Percentiles rank a stretch among this genome's conserved stretches.
phyloP scores from a whole-genome alignment of 495 filamentous ascomycete species.

The Trichocladium antarcticum region DNA sequence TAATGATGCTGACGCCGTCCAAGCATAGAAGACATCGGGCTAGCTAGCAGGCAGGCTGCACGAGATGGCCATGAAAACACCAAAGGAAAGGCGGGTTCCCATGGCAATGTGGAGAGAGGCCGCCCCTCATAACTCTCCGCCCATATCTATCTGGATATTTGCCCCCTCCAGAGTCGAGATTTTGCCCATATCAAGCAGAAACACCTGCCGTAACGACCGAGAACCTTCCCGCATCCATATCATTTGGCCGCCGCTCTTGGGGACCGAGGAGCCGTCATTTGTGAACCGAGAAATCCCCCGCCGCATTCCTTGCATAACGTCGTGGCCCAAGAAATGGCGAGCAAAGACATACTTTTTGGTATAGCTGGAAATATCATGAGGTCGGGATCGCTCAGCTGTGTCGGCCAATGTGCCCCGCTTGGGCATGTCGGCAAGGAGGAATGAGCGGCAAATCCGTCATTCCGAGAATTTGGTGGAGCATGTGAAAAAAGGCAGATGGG shows the following conservation, averaged over 20 bases:
- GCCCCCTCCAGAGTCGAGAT: conserved; percentile 4
- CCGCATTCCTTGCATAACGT: conserved; percentile 13
- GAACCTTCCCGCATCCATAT: conserved; percentile 6
- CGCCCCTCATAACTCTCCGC: not conserved
- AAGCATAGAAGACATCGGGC: not conserved
- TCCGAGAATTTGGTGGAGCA: not conserved
- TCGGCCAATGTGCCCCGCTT: not conserved
- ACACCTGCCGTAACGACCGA: conserved; percentile 6
- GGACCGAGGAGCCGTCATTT: not conserved
- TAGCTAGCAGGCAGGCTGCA: conserved; percentile 2
- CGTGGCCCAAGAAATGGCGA: conserved; percentile 9
- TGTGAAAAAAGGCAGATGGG: not conserved
- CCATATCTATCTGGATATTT: conserved; percentile 1
- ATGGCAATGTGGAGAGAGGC: not conserved
- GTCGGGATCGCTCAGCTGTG: conserved; percentile 1
- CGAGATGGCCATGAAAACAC: conserved; percentile 5
- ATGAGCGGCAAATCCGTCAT: conserved; percentile 3
- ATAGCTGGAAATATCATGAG: not conserved
- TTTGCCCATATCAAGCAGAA: conserved; percentile 5
- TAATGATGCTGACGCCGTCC: not conserved
- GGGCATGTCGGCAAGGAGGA: not conserved
- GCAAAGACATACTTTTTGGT: conserved; percentile 6
- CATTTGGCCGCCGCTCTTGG: not conserved
- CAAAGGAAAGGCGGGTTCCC: conserved; percentile 1
- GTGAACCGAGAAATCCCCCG: conserved; percentile 6